Base-by-base conservation (phyloP, 75 land plant species). In the Azolla pinnata region DNA sequence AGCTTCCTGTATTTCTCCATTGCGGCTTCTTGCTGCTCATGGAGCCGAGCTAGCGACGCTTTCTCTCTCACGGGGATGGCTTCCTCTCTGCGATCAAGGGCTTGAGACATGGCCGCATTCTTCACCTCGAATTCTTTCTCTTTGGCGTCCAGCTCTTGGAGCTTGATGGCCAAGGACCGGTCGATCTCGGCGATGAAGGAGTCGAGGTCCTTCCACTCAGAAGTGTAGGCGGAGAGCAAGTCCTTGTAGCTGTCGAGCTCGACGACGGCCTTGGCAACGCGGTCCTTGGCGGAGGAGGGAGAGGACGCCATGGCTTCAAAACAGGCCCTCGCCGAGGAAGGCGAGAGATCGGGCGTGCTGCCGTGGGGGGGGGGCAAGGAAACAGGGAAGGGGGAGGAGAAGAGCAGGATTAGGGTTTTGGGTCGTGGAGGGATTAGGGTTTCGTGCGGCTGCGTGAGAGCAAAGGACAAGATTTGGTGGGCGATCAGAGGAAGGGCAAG, bases 21-120 rank as follows among this genome's bases (percentile, higher is more conserved):
- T 46, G 74, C 74, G 48, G 71, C 67, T 60, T 78, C 74, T 52
- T 73, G 74, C 32, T 71, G 60, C 52, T 65, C 75, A 47, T 79
- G 75, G 12, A 78, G 30, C 20, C 64, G 54, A 29, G 65, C 72
- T 34, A 78, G 56, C 2, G 61, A 54, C 29, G 64, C 68, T 38
- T 78, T 67, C 38, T 82, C 85, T 46, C 71, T 71, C 1, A 31
- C 66, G 20, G 67, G 56, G 42, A 82, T 67, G 20, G 31, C 75
- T 19, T 69, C 79, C 28, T 75, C 79, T 33, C 66, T 31, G 35
- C 68, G 44, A 3, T 56, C 75, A 49, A 82, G 42, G 44, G 58
- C 2, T 18, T 54, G 40, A 0, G 10, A 56, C 8, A 47, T 52
- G 32, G 65, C 60, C 28, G 40, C 12, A 29, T 59, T 45, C 57